Conservation (phyloP, 1,139 yeast species). For the Hyphopichia pseudoburtonii region DNA sequence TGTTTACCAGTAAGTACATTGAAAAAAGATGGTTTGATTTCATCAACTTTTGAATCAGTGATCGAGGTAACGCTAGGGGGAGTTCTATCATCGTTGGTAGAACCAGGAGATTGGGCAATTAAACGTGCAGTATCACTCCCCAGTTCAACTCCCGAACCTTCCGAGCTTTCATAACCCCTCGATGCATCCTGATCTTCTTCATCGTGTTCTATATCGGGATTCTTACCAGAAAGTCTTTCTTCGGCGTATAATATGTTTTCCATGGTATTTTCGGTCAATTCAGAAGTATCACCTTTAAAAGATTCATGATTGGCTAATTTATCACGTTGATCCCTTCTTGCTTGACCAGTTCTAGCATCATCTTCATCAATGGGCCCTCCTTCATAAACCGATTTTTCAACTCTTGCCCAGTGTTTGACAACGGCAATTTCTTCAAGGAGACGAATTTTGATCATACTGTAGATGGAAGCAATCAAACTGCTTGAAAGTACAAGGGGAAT, state of each 20-base stretch:
- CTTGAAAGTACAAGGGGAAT: constrained; percentile 51
- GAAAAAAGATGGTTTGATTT: background rate
- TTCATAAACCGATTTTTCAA: constrained; percentile 34
- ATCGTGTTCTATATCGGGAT: constrained; percentile 7
- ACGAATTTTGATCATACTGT: constrained; percentile 35
- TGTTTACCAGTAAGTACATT: constrained; percentile 1
- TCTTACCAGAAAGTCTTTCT: constrained; percentile 25
- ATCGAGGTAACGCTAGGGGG: background rate
- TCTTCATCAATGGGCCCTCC: constrained; percentile 29
- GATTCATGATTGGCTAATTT: constrained; percentile 32
- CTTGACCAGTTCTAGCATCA: constrained; percentile 34
- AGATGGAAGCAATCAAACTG: constrained; percentile 36
- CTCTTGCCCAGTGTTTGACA: constrained; percentile 35
- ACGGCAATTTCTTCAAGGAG: constrained; percentile 24
- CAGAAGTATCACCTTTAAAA: constrained; percentile 45
- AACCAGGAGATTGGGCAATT: background rate
- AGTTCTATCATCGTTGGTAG: background rate
- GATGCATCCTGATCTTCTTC: constrained; percentile 15
- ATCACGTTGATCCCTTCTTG: constrained; percentile 29
- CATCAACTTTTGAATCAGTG: background rate
- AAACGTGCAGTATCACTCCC: background rate
- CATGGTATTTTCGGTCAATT: constrained; percentile 37
- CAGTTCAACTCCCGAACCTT: constrained; percentile 1
- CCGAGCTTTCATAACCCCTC: background rate
- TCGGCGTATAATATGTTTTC: constrained; percentile 42